Conservation (phyloP, 2,329 filamentous ascomycete genomes). For the Aspergillus sp. region DNA sequence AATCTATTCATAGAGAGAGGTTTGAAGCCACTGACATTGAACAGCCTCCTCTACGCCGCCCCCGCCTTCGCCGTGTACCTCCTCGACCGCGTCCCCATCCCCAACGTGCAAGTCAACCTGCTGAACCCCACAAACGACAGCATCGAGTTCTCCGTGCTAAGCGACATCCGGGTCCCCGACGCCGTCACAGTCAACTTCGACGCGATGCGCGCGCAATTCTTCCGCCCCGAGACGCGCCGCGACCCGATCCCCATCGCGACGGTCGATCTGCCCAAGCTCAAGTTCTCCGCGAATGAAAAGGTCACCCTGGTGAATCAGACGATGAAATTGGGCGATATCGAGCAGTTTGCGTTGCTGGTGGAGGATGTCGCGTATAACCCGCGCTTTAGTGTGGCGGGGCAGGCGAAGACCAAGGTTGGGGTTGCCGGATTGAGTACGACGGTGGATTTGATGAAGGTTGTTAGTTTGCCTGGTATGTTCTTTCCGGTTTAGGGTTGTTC, state of each 20-base stretch:
- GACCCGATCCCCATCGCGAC: constrained; percentile 10
- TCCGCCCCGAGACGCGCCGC: background rate
- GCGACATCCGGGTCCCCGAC: constrained; percentile 10
- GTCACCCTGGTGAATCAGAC: constrained; percentile 6
- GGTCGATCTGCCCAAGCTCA: constrained; percentile 3
- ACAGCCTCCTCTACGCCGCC: constrained; percentile 11
- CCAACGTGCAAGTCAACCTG: constrained; percentile 7
- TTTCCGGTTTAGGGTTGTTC: too few relatives aligned
- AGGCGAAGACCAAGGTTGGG: constrained; percentile 4
- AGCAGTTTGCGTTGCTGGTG: constrained; percentile 9
- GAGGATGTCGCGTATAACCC: constrained; percentile 14
- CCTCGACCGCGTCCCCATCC: constrained; percentile 12
- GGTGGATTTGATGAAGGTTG: constrained; percentile 12
- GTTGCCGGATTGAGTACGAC: constrained; percentile 1
- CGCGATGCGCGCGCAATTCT: constrained; percentile 9
- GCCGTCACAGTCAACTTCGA: constrained; percentile 2
- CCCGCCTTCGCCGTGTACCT: constrained; percentile 16
- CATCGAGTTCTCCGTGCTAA: constrained; percentile 15
- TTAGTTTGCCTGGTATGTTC: constrained; percentile 6
- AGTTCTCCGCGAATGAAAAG: background rate
- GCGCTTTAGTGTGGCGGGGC: constrained; percentile 3
- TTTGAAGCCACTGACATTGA: background rate
- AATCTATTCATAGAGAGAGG: background rate
- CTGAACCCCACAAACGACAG: constrained; percentile 15
- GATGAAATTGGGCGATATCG: background rate